Percentiles rank a stretch among this genome's conserved stretches.
These are phyloP conservation scores for Penicillium coffeae DNA, from an alignment of 495 filamentous ascomycete species.

Conservation along the genomic window DNA sequence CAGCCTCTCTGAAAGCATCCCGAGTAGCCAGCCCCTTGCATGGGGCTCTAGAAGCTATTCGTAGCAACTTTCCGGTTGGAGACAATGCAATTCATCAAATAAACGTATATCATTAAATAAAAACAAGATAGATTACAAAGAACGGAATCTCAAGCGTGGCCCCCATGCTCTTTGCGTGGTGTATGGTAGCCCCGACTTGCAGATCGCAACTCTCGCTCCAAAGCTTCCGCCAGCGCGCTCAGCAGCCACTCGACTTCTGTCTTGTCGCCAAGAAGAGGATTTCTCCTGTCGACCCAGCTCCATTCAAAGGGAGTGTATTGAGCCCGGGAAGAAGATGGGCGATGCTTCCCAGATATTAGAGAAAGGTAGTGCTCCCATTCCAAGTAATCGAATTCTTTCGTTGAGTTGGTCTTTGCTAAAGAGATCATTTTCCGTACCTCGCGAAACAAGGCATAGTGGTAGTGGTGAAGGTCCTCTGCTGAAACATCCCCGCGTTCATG, in stretches of 20 bases:
- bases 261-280: slow-evolving; percentile 68
- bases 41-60: too few species aligned
- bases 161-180: neutral
- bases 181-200: slow-evolving; percentile 18
- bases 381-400: slow-evolving; percentile 67
- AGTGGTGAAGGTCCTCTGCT: slow-evolving; percentile 51
- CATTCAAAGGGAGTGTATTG: slow-evolving; percentile 35
- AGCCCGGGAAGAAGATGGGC: slow-evolving; percentile 28
- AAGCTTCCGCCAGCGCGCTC: slow-evolving; percentile 52
- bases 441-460: slow-evolving; percentile 61
- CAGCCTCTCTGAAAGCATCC: too few species aligned
- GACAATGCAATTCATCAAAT: too few species aligned
- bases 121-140: too few species aligned
- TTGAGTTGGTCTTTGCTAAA: slow-evolving; percentile 55
- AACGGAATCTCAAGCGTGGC: neutral
- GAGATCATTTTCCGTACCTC: slow-evolving; percentile 66
- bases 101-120: too few species aligned
- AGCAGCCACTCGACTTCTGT: slow-evolving; percentile 81
- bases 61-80: too few species aligned
- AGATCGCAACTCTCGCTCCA: slow-evolving; percentile 51
- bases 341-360: slow-evolving; percentile 66
- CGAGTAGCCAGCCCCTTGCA: too few species aligned
- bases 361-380: slow-evolving; percentile 81
- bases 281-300: slow-evolving; percentile 74
- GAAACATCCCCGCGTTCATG: slow-evolving; percentile 39